Conservation (phyloP, 345 rosid genomes). For the Geranium brycei region DNA sequence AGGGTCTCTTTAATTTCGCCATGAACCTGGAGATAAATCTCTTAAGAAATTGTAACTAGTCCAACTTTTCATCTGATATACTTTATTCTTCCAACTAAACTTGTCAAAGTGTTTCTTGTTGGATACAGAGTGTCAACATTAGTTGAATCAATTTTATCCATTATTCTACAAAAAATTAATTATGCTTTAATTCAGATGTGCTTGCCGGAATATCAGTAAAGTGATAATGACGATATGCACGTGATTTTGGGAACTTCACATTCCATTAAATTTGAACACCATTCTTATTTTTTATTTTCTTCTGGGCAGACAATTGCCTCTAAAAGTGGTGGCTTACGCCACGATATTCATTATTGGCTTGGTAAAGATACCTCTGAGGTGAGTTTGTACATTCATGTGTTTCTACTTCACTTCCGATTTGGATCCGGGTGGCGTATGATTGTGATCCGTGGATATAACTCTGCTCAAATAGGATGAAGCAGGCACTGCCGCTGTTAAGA, state of each 20-base stretch:
- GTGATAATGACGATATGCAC: not conserved
- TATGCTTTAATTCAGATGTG: not conserved
- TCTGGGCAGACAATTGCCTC: slow-evolving; percentile 54
- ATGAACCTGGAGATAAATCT: too few relatives aligned
- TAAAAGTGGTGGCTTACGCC: slow-evolving; percentile 60
- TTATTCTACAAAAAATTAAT: too few relatives aligned
- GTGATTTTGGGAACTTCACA: not conserved
- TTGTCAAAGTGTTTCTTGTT: too few relatives aligned
- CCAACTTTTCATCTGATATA: too few relatives aligned
- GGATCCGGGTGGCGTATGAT: not conserved
- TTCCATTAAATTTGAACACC: not conserved
- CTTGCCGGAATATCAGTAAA: not conserved
- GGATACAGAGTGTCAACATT: too few relatives aligned
- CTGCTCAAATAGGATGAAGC: slow-evolving; percentile 73
- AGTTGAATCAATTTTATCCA: too few relatives aligned
- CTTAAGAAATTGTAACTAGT: too few relatives aligned
- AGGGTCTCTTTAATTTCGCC: too few relatives aligned
- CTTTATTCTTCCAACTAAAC: too few relatives aligned
- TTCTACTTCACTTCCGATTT: not conserved
- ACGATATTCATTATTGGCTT: slow-evolving; percentile 88
- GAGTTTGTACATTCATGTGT: slow-evolving; percentile 1
- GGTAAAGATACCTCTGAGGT: slow-evolving; percentile 89
- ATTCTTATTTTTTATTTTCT: not conserved
- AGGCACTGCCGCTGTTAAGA: slow-evolving; percentile 75
- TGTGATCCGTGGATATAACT: not conserved